Conservation (phyloP, 805 yeast species). For the Cyberlindnera meyerae region DNA sequence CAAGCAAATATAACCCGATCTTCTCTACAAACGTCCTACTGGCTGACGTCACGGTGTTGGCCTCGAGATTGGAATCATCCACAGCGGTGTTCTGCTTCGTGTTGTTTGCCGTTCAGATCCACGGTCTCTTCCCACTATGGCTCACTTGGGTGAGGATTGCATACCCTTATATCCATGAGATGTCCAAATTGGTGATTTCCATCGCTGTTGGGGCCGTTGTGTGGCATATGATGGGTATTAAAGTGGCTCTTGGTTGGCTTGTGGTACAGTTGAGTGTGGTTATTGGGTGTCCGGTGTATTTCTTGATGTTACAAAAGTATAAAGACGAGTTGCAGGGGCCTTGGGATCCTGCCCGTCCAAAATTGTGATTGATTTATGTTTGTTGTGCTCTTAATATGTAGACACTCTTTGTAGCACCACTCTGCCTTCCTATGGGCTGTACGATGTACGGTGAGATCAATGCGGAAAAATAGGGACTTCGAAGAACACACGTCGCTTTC, state of each 20-base stretch:
- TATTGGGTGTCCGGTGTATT: slow-evolving; percentile 63
- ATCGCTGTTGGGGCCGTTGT: slow-evolving; percentile 30
- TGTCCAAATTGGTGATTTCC: slow-evolving; percentile 6
- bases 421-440: too few species aligned
- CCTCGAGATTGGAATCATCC: slow-evolving; percentile 77
- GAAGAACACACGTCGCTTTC: too few species aligned
- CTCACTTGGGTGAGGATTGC: slow-evolving; percentile 51
- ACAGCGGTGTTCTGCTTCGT: slow-evolving; percentile 80
- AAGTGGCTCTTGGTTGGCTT: slow-evolving; percentile 46
- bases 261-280: slow-evolving; percentile 42
- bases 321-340: slow-evolving; percentile 88
- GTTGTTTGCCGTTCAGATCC: slow-evolving; percentile 62
- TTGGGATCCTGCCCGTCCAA: slow-evolving; percentile 56
- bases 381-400: too few species aligned
- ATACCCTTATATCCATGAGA: slow-evolving; percentile 19
- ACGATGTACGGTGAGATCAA: too few species aligned
- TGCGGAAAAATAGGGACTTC: too few species aligned
- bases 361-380: too few species aligned
- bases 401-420: too few species aligned
- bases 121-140: slow-evolving; percentile 69
- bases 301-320: slow-evolving; percentile 66
- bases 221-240: slow-evolving; percentile 35
- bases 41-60: slow-evolving; percentile 82
- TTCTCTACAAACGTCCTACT: slow-evolving; percentile 78
- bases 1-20: slow-evolving; percentile 35